Evolutionary conservation across 352 stramenopile species (phyloP), one percentile per base, ranked within the genome.

Genomic region (Phytophthora fragariae): DNA sequence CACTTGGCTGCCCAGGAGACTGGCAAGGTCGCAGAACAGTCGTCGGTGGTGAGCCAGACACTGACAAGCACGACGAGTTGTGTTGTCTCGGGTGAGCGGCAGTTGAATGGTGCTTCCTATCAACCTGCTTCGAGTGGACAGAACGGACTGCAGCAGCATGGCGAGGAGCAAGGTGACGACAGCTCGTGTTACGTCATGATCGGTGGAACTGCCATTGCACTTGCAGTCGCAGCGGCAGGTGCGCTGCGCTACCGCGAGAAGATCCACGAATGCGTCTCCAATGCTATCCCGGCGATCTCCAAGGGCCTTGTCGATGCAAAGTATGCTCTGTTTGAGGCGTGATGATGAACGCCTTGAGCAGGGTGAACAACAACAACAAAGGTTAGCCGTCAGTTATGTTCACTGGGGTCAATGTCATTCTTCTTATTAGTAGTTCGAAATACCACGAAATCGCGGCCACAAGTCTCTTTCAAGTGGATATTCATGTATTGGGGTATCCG

Each of bases 221-320:
- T 91, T 9, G 78, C 83, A 19, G 75, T 87, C 0, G 77, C 79
- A 2, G 83, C 82, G 7, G 70, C 85, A 56, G 80, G 84, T 17
- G 65, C 72, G 21, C 60, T 89, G 12, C 76, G 76, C 33, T 92
- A 90, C 62, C 84, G 84, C 27, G 73, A 86, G 54, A 80, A 76
- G 29, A 76, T 93, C 41, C 69, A 82, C 8, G 83, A 91, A 2
- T 75, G 73, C 2, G 57, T 89, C 15, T 75, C 76, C 6, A 72
- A 73, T 44, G 79, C 82, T 11, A 65, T 80, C 21, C 82, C 83
- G 10, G 76, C 72, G n/a, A 81, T 93, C 35, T 89, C 81, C 12
- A 91, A 91, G 56, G 74, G 80, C 0, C 62, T 93, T 27, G 77
- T 74, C 0, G 86, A 93, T 56, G 86, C 84, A 57, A 92, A 91